Evolutionary conservation across 345 rosid species (phyloP), one percentile per base, ranked within the genome.

Genomic region (Gossypioides kirkii): DNA sequence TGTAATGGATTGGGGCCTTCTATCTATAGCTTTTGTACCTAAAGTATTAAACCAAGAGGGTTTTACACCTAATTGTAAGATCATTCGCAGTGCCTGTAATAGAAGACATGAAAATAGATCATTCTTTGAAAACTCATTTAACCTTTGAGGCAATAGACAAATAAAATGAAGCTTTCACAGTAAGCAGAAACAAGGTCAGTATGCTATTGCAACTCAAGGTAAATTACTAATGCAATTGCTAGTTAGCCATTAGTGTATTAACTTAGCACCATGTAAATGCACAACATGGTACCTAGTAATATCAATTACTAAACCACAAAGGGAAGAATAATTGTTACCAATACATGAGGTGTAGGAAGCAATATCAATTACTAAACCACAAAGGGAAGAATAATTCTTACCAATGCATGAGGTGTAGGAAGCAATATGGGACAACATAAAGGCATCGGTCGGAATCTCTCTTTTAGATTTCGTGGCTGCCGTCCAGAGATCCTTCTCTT

Each of bases 401-500:
- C 99, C 90, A 95, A 76, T 13, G 96, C 98, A 88, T 95, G 99
- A 2, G 99, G 93, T 69, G 90, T 79, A 62, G 99, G 97, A 76
- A 90, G 87, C 22, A 95, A 81, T 73, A 89, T 79, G 45, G 97
- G 99, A 73, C 92, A 87, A 82, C 94, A 87, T 80, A 92, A 79
- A 49, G 98, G 98, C 97, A 95, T 81, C 36, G 98, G 98, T 74
- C 97, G 91, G 71, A 92, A 94, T 84, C 95, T 94, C 86, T 90
- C 97, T 83, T 83, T 94, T 55, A 83, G 73, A 76, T 89, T 75
- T 76, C 68, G 84, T 1, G 84, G 76, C 68, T 71, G 96, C 58
- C 82, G 74, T 63, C 72, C 81, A 76, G 77, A 58, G 77, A 86
- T 86, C 75, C 63, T 43, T 73, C 82, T 90, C 81, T 92, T 90